Base-by-base conservation (phyloP, 805 yeast genomes). In the Yamadazyma tumulicola region DNA sequence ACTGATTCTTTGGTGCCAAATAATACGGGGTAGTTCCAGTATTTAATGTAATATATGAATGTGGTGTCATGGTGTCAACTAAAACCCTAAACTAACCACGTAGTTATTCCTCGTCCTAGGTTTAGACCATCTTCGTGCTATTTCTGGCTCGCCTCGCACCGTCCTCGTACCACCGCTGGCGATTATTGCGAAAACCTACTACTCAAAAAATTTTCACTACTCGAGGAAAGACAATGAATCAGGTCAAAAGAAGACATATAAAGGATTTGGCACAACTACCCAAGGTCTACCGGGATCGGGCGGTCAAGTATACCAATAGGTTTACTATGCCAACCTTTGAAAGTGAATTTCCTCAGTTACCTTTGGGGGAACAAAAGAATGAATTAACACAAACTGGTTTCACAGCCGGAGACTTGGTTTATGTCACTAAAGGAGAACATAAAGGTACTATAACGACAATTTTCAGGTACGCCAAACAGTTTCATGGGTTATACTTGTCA, bases 391-490 rank as follows among this genome's bases (percentile, higher is more conserved):
- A 81, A 29, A 72, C 83, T 67, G 79, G 76, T 30, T 78, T 76
- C 44, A 66, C 79, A 29, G 77, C 76, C 15, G 95, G 95, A 14
- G 96, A 86, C 59, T 67, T 81, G 41, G 95, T 85, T 2, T 74
- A 86, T 52, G 69, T 87, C 17, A 66, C 77, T 18, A 72, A 70
- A 33, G 97, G 97, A 13, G 68, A 72, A 30, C 72, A 75, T 50
- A 77, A 76, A 50, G 95, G 96, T n/a, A 78, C 75, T 18, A 70
- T 88, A 10, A 79, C 91, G 6, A 75, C 75, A 36, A 74, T 91
- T 8, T 69, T 73, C 40, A 75, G 77, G 39, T 76, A 78, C 42
- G 75, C 74, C 32, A 60, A 65, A n/a, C 69, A 72, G 28, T 70
- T 79, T 15, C 85, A 87, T 54, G 74, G 82, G 4, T 74, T 77